A percentile compares a stretch with the other conserved stretches of the same genome.
Conservation (phyloP, 257 asterid species). For the Penstemon davidsonii region DNA sequence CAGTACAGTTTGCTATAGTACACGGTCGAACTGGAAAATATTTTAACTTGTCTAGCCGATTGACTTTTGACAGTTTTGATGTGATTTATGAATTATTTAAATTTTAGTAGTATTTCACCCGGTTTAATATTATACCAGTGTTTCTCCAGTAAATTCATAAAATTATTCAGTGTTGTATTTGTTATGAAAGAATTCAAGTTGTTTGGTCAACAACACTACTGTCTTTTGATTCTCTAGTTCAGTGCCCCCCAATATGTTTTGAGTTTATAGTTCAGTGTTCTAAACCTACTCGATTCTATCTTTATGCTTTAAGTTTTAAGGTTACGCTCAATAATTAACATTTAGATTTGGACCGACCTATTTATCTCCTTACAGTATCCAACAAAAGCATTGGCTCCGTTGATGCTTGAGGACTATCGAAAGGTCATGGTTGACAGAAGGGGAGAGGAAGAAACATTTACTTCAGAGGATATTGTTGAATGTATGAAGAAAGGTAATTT, state of each 20-base stretch:
- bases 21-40: not conserved
- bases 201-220: not conserved
- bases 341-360: not conserved
- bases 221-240: not conserved
- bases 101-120: not conserved
- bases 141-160: not conserved
- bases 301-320: not conserved
- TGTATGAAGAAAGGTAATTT: constrained; percentile 79
- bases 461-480: constrained; percentile 59
- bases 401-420: constrained; percentile 85
- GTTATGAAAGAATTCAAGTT: not conserved
- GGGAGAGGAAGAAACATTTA: constrained; percentile 84
- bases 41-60: not conserved
- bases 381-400: constrained; percentile 90
- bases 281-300: not conserved
- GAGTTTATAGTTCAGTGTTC: not conserved
- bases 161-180: not conserved
- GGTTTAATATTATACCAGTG: too few relatives aligned
- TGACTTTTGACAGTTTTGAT: not conserved
- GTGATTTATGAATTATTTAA: not conserved
- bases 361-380: constrained; percentile 62
- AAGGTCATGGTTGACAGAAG: constrained; percentile 82
- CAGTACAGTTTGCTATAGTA: too few relatives aligned
- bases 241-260: too few relatives aligned
- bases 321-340: not conserved